phyloP scores from a whole-genome alignment of 1,139 yeast genomes.

The Meyerozyma carpophila region DNA sequence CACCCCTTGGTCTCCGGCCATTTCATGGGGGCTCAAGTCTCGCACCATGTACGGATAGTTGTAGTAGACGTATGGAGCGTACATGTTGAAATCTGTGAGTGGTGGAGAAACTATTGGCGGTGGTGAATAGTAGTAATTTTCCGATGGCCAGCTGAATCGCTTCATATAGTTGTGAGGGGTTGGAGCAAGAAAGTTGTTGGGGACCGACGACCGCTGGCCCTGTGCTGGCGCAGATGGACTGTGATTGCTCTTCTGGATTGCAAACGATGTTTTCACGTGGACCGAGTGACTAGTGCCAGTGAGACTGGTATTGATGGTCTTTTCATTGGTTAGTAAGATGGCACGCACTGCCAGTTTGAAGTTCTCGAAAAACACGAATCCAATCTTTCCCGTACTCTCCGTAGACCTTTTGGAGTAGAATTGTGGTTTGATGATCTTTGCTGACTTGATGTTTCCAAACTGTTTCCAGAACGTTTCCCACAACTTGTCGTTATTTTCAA shows the following conservation, averaged over 20 bases:
- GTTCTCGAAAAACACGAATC: slow-evolving; percentile 9
- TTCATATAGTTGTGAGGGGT: slow-evolving; percentile 3
- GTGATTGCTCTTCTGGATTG: slow-evolving; percentile 25
- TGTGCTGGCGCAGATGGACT: slow-evolving; percentile 2
- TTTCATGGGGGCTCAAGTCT: background rate
- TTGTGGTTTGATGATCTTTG: slow-evolving; percentile 41
- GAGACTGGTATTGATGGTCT: slow-evolving; percentile 25
- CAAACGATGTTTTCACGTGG: slow-evolving; percentile 26
- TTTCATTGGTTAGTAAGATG: slow-evolving; percentile 8
- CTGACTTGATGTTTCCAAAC: slow-evolving; percentile 38
- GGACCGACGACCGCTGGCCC: slow-evolving; percentile 6
- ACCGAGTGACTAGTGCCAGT: slow-evolving; percentile 13
- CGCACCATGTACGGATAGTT: slow-evolving; percentile 2
- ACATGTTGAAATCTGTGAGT: slow-evolving; percentile 6
- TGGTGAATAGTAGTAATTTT: slow-evolving; percentile 2
- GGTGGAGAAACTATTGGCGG: slow-evolving; percentile 4
- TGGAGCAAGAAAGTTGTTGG: slow-evolving; percentile 5
- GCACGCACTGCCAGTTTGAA: slow-evolving; percentile 10
- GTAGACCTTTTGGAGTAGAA: slow-evolving; percentile 20
- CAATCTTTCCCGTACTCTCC: slow-evolving; percentile 11
- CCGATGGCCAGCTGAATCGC: slow-evolving; percentile 9
- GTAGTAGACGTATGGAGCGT: slow-evolving; percentile 8
- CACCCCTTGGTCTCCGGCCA: background rate
- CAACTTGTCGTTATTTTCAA: slow-evolving; percentile 32
- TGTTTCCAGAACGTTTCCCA: slow-evolving; percentile 40